These are phyloP conservation scores for Pterocarpus macrocarpus DNA, from an alignment of 306 rosid genomes.

Conservation along the genomic window DNA sequence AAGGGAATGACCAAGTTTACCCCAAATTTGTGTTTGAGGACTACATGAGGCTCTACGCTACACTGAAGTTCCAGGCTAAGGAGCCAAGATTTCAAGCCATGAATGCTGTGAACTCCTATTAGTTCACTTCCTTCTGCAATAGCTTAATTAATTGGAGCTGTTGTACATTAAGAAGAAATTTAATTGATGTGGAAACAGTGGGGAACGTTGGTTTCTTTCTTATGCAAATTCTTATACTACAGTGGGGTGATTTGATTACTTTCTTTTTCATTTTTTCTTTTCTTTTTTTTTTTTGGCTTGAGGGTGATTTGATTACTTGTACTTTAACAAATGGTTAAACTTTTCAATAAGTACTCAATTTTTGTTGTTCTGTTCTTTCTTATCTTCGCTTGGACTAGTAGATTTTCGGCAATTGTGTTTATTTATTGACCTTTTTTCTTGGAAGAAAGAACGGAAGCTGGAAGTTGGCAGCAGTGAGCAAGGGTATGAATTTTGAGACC, in stretches of 20 bases:
- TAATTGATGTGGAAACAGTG: not conserved
- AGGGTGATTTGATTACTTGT: not conserved
- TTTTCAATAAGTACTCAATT: not conserved
- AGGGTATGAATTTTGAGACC: too few relatives aligned
- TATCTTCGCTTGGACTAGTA: too few relatives aligned
- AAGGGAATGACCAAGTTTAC: slow-evolving; percentile 55
- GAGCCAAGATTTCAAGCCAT: slow-evolving; percentile 82
- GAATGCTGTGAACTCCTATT: not conserved
- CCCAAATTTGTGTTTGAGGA: slow-evolving; percentile 82
- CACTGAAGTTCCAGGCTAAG: slow-evolving; percentile 69
- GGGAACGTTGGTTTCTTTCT: not conserved
- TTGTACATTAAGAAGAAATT: not conserved
- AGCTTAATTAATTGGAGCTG: slow-evolving; percentile 37
- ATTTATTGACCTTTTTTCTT: too few relatives aligned
- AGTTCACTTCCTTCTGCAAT: slow-evolving; percentile 49
- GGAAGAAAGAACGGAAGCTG: too few relatives aligned
- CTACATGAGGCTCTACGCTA: slow-evolving; percentile 75
- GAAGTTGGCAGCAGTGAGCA: too few relatives aligned
- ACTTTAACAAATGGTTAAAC: not conserved
- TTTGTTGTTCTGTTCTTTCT: too few relatives aligned
- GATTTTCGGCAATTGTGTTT: too few relatives aligned
- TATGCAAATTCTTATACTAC: not conserved
- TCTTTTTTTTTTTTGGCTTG: too few relatives aligned
- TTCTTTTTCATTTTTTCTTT: too few relatives aligned
- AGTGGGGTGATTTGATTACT: not conserved